Conservation (phyloP, 2,329 filamentous ascomycete species). For the Paracoccidioides brasiliensis region DNA sequence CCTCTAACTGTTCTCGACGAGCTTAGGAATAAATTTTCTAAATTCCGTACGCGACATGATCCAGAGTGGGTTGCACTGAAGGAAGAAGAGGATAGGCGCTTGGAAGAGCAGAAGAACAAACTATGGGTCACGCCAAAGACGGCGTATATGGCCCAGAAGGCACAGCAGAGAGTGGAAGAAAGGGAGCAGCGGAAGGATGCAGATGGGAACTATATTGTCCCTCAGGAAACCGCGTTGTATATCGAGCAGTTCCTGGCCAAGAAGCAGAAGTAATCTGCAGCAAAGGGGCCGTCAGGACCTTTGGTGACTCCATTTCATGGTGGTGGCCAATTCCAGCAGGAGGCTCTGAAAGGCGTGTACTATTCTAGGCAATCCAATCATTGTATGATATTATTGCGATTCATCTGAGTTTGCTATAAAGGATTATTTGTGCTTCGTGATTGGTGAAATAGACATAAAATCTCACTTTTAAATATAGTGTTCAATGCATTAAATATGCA, state of each 20-base stretch:
- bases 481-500: not conserved
- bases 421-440: not conserved
- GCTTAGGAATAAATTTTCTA: slow-evolving; percentile 68
- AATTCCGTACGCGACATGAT: slow-evolving; percentile 70
- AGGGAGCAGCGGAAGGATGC: slow-evolving; percentile 24
- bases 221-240: slow-evolving; percentile 22
- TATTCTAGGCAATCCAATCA: not conserved
- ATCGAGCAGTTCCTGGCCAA: slow-evolving; percentile 24
- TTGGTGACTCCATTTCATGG: not conserved
- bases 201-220: slow-evolving; percentile 25
- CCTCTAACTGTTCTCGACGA: slow-evolving; percentile 69
- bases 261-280: slow-evolving; percentile 8
- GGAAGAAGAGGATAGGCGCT: slow-evolving; percentile 43
- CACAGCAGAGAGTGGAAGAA: slow-evolving; percentile 25
- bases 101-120: slow-evolving; percentile 32
- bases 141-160: slow-evolving; percentile 27
- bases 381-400: not conserved
- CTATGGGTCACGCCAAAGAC: slow-evolving; percentile 37
- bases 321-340: not conserved
- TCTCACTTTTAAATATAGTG: not conserved
- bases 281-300: slow-evolving; percentile 7
- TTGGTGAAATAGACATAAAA: not conserved
- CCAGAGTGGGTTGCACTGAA: slow-evolving; percentile 55
- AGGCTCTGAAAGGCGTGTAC: not conserved
- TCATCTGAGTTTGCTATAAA: not conserved